Conservation (phyloP, 345 rosid species). For the Pistacia atlantica region DNA sequence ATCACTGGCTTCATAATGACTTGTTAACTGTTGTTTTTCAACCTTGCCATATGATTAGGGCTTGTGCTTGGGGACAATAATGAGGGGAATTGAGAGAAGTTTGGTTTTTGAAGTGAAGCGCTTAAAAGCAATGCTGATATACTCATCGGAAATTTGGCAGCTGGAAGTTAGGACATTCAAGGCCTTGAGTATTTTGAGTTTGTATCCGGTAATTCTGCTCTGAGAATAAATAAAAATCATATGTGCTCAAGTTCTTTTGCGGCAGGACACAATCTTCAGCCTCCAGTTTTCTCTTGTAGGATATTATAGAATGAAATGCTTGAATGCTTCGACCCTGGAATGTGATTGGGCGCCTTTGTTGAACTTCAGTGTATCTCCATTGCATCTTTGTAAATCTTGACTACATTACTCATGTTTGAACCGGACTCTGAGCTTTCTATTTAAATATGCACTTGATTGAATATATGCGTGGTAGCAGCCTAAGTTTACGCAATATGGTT, state of each 20-base stretch:
- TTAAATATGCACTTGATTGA: not conserved
- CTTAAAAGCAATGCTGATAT: slow-evolving; percentile 18
- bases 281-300: slow-evolving; percentile 23
- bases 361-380: not conserved
- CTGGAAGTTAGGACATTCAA: slow-evolving; percentile 23
- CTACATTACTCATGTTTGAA: not conserved
- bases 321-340: slow-evolving; percentile 5
- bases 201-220: slow-evolving; percentile 21
- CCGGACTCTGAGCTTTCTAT: not conserved
- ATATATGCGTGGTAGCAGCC: not conserved
- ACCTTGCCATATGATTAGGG: slow-evolving; percentile 34
- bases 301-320: slow-evolving; percentile 27
- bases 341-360: slow-evolving; percentile 13
- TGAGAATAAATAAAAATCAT: slow-evolving; percentile 30
- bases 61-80: slow-evolving; percentile 66
- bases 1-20: not conserved
- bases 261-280: slow-evolving; percentile 22
- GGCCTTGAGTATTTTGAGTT: slow-evolving; percentile 20
- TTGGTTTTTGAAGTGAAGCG: slow-evolving; percentile 22
- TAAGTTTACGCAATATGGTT: not conserved
- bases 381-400: slow-evolving; percentile 21
- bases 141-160: slow-evolving; percentile 9
- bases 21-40: slow-evolving; percentile 6
- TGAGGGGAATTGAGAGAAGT: slow-evolving; percentile 10
- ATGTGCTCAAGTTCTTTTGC: slow-evolving; percentile 20